Base-by-base conservation (phyloP, 805 yeast genomes). In the Grigorovia jiainica region DNA sequence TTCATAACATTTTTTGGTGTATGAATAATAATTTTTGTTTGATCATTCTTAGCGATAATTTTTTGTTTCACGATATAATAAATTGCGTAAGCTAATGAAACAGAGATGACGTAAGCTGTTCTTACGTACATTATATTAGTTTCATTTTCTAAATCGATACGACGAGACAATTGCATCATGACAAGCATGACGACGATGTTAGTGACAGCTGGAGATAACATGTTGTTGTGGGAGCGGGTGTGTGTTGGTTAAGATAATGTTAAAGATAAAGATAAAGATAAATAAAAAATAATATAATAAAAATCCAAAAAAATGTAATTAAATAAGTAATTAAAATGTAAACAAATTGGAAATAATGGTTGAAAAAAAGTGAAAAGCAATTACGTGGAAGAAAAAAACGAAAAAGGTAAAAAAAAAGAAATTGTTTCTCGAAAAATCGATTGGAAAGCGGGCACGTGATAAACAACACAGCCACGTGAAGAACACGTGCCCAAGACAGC, bases 111-210 rank as follows among this genome's bases (percentile, higher is more conserved):
- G 68, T 86, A 90, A 35, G 77, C 78, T 34, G 68, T 68, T 65
- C 98, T 79, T 44, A 86, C 87, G 63, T 79, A 83, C 63, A 82
- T 66, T 42, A 89, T 70, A 45, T 77, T 74, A 50, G 65, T 64
- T 39, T 94, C 90, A 67, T 90, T 76, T 64, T 89, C 97, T 66
- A 87, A 79, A 65, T 89, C 92, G 49, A 90, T 72, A 62, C 77
- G 78, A 66, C 87, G 86, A 51, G 96, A 78, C 50, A 87, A 82
- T 68, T 89, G 97, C 96, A 89, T 92, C 86, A 87, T 86, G 73
- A 79, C 82, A 62, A 90, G 80, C 96, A 89, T 89, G 75, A 92
- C 67, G 54, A 73, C 84, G 55, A 92, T 66, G 71, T 90, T 89
- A 53, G 87, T 67, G 53, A 89, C 70, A 51, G 94, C 94, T 38